These are phyloP conservation scores for Eucommia ulmoides DNA, from an alignment of 257 asterid genomes.

Conservation along the genomic window DNA sequence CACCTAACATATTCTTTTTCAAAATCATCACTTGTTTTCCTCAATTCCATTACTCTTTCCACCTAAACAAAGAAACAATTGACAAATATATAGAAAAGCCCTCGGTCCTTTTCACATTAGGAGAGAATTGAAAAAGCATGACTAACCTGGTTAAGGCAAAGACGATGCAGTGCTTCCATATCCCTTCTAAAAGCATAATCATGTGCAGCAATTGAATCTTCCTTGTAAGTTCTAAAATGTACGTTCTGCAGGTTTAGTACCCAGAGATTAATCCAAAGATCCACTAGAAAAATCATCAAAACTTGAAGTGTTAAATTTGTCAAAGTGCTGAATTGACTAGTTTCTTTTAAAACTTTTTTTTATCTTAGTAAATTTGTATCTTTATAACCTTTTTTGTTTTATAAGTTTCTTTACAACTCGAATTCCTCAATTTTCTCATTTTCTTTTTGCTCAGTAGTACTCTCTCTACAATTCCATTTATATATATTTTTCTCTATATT, in stretches of 20 bases:
- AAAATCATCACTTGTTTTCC: constrained; percentile 60
- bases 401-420: no score
- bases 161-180: constrained; percentile 37
- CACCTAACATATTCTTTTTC: constrained; percentile 50
- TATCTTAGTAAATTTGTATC: background rate
- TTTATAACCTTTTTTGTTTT: no score
- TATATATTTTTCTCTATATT: no score
- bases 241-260: constrained; percentile 46
- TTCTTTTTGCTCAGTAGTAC: no score
- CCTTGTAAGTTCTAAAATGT: constrained; percentile 53
- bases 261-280: background rate
- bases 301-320: background rate
- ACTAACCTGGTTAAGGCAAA: constrained; percentile 55
- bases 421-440: no score
- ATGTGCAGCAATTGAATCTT: constrained; percentile 42
- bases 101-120: constrained; percentile 2
- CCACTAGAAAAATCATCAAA: background rate
- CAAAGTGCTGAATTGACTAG: background rate
- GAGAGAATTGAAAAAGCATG: constrained; percentile 1
- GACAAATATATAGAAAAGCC: constrained; percentile 1
- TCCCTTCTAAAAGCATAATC: constrained; percentile 40
- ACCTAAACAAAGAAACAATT: constrained; percentile 35
- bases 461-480: no score
- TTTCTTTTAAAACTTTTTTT: background rate
- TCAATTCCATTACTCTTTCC: constrained; percentile 53